Base-by-base conservation (phyloP, 495 filamentous ascomycete genomes). In the Trichoderma erinaceum region DNA sequence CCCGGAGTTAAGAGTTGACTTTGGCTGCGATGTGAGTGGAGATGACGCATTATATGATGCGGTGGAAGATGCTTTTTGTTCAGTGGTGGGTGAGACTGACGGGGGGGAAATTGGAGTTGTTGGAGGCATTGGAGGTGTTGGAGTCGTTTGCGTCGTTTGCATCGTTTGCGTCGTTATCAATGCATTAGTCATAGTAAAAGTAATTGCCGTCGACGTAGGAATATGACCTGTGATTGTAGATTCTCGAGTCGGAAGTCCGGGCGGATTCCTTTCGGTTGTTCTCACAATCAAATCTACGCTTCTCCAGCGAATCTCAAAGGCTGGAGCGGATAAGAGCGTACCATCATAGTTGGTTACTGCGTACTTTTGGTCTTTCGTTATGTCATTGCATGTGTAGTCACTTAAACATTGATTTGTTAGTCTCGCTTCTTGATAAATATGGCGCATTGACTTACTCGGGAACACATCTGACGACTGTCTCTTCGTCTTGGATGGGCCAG, bases 271-370 rank as follows among this genome's bases (percentile, higher is more conserved):
- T 16, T 65, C 41, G 13, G 41, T 46, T 11, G 27, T 29, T 32
- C 25, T 27, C 7, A 56, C 41, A 35, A 21, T 1, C 25, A 67
- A 16, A 3, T 32, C 44, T 16, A 10, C 56, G n/a, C 56, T 61
- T 61, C 18, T 52, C 65, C 65, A 67, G 23, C 65, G 65, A 56
- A 67, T 67, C 44, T 67, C 65, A 52, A 67, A 67, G 27, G 65
- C 65, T 29, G 65, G 65, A 18, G 44, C 65, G 10, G 44, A 35
- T 1, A 52, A 23, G 4, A 38, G 21, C 5, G 44, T 48, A 1
- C 41, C 65, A 38, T 27, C 18, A 21, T 56, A 32, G 16, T 41
- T 38, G 32, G 44, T 13, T 25, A 67, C 25, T n/a, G 21, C 25
- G 27, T 52, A 67, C 7, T n/a, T 52, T 2, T 52, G 27, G 23